Conservation (phyloP, 139 green algal species). For the Chlamydomonas applanata region DNA sequence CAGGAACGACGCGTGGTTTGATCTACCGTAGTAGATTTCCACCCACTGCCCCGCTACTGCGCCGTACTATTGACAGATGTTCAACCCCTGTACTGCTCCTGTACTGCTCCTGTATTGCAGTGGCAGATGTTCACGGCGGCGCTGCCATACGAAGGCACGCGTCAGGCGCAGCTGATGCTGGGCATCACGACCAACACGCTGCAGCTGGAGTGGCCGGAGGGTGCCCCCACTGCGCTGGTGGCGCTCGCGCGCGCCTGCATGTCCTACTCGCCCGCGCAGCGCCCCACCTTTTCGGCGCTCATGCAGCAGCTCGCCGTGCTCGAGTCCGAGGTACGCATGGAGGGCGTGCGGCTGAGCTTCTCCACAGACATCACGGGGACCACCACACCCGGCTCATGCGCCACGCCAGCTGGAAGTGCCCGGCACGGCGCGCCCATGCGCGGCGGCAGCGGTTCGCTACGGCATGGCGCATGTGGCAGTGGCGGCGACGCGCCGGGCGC, state of each 20-base stretch:
- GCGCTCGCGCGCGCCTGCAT: background rate
- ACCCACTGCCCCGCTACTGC: too few relatives aligned
- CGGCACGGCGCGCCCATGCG: too few relatives aligned
- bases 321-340: constrained; percentile 8
- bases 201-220: constrained; percentile 11
- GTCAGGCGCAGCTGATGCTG: constrained; percentile 23
- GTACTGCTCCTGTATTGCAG: background rate
- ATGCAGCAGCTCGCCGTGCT: constrained; percentile 1
- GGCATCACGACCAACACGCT: background rate
- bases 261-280: background rate
- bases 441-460: too few relatives aligned
- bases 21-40: too few relatives aligned
- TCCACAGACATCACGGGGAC: too few relatives aligned
- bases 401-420: too few relatives aligned
- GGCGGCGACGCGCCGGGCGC: too few relatives aligned
- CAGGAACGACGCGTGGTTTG: too few relatives aligned
- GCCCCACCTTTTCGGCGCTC: background rate
- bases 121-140: constrained; percentile 30
- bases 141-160: constrained; percentile 22
- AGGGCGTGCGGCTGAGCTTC: background rate
- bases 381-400: too few relatives aligned
- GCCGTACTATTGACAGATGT: too few relatives aligned
- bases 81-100: background rate
- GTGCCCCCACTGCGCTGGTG: background rate
- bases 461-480: too few relatives aligned